Evolutionary conservation across 2,329 filamentous ascomycete species (phyloP).

Genomic region (Fusarium subglutinans): DNA sequence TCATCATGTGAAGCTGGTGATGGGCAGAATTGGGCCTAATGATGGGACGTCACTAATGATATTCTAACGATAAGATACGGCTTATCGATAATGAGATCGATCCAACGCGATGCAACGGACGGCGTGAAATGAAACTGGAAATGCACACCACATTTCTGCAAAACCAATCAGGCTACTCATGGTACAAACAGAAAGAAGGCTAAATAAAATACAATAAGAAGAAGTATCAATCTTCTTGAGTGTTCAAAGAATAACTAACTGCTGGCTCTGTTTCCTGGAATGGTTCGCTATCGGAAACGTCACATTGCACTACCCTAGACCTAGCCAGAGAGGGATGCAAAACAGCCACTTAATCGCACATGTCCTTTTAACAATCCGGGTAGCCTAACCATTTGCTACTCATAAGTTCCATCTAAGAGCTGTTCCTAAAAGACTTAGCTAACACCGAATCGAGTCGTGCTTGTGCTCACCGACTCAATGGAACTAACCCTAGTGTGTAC

Average conservation of each 20-base stretch:
- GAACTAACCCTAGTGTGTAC: rapidly evolving
- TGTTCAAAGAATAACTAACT: rapidly evolving
- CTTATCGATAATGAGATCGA: neutral
- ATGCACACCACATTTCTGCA: rapidly evolving
- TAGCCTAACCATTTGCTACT: rapidly evolving
- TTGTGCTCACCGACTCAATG: neutral
- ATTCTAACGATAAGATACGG: neutral
- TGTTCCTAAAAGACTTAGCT: no score
- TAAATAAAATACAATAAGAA: no score
- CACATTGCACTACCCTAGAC: neutral
- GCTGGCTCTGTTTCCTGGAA: no score
- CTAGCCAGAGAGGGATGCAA: rapidly evolving
- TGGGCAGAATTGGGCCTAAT: neutral
- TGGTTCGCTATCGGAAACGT: neutral
- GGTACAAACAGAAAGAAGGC: rapidly evolving
- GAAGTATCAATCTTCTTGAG: no score
- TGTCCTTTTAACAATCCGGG: no score
- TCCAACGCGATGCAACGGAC: neutral
- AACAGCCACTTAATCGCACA: neutral
- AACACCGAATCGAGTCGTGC: neutral
- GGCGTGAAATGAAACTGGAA: rapidly evolving
- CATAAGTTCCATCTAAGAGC: neutral
- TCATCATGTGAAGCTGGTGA: neutral
- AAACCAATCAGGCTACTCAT: rapidly evolving
- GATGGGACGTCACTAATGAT: neutral